phyloP scores from a whole-genome alignment of 202 grass and related monocot species.

The Musa balbisiana region DNA sequence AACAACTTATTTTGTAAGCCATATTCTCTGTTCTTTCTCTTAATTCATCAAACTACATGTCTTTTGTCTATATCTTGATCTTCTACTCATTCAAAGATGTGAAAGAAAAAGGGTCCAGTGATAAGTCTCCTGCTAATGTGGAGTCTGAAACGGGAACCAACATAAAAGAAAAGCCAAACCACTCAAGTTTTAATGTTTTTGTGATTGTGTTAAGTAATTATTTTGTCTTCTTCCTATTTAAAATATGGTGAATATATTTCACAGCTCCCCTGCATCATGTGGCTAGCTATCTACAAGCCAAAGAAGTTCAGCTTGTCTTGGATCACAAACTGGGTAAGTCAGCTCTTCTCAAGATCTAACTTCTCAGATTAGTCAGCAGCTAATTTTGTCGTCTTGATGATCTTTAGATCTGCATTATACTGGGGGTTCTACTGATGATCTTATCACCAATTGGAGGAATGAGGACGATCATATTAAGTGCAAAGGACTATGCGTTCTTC shows the following conservation, averaged over 20 bases:
- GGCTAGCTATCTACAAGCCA: conserved; percentile 64
- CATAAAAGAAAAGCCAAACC: too few species aligned
- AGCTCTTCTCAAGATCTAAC: neutral
- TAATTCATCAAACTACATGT: too few species aligned
- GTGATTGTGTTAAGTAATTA: conserved; percentile 7
- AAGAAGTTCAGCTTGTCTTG: conserved; percentile 52
- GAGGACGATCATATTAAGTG: conserved; percentile 54
- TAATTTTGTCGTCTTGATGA: neutral
- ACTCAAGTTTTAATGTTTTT: too few species aligned
- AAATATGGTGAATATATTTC: neutral
- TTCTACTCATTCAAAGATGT: too few species aligned
- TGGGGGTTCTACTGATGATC: conserved; percentile 51
- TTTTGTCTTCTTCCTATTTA: neutral
- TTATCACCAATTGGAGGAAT: conserved; percentile 57
- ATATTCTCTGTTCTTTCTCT: neutral
- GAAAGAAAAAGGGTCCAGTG: too few species aligned
- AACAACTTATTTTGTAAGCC: conserved; percentile 44
- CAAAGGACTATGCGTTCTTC: conserved; percentile 59
- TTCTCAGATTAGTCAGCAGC: neutral
- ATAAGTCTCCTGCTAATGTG: too few species aligned
- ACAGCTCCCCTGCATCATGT: conserved; percentile 78
- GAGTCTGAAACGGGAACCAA: too few species aligned
- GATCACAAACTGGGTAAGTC: conserved; percentile 61
- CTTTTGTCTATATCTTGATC: too few species aligned
- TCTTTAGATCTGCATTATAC: conserved; percentile 60